Evolutionary conservation across 345 rosid species (phyloP).

Genomic region (Populus pruinosa): DNA sequence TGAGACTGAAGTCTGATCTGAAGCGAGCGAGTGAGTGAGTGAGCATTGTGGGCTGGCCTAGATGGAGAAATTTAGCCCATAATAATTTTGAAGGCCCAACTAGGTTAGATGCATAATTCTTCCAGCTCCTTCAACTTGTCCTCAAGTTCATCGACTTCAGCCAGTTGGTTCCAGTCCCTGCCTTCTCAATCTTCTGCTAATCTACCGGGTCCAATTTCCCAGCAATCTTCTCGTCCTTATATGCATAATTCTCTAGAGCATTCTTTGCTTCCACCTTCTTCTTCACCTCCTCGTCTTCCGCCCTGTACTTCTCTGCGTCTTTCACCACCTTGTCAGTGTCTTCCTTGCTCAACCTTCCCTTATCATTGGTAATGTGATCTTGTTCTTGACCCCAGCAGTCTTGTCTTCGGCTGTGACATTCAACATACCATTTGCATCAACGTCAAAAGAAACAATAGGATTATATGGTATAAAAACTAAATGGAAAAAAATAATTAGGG

Average conservation of each 20-base stretch:
- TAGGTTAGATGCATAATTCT: not conserved
- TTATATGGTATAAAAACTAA: no score
- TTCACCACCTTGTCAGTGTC: slow-evolving; percentile 11
- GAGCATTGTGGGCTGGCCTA: not conserved
- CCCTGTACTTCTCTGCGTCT: slow-evolving; percentile 10
- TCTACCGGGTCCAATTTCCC: slow-evolving; percentile 5
- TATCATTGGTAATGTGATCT: slow-evolving; percentile 16
- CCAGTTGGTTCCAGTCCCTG: slow-evolving; percentile 13
- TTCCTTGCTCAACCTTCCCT: slow-evolving; percentile 8
- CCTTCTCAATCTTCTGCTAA: slow-evolving; percentile 5
- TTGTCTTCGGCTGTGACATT: slow-evolving; percentile 12
- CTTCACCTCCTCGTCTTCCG: slow-evolving; percentile 5
- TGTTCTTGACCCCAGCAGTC: slow-evolving; percentile 15
- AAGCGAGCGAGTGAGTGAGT: not conserved
- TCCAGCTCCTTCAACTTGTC: not conserved
- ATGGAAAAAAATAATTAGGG: no score
- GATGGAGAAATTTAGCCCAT: not conserved
- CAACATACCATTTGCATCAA: slow-evolving; percentile 6
- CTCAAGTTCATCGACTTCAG: slow-evolving; percentile 12
- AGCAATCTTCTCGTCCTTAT: slow-evolving; percentile 9
- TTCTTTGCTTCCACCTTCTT: slow-evolving; percentile 15
- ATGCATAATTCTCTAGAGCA: slow-evolving; percentile 4
- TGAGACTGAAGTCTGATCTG: no score
- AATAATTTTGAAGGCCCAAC: not conserved
- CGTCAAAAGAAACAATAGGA: not conserved